A percentile compares a stretch with the other conserved stretches of the same genome.
Conservation (phyloP, 1,139 yeast genomes). For the Chernovozyma aurita region DNA sequence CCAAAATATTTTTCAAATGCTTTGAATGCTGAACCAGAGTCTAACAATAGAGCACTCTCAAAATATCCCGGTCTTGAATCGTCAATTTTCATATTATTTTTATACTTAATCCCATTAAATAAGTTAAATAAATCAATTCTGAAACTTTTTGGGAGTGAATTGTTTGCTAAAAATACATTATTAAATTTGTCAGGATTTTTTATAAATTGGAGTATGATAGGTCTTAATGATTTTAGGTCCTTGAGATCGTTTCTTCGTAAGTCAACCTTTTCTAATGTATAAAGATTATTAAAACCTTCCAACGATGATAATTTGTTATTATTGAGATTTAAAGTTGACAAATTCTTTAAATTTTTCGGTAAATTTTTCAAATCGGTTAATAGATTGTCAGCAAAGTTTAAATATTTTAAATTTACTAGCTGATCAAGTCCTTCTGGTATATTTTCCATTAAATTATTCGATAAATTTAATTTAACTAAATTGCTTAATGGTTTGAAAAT, state of each 20-base stretch:
- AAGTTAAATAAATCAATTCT: conserved; percentile 52
- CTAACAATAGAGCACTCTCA: conserved; percentile 52
- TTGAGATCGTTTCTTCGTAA: conserved; percentile 48
- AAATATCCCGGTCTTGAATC: conserved; percentile 64
- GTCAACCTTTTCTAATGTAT: conserved; percentile 50
- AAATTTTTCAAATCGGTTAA: conserved; percentile 36
- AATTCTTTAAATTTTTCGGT: conserved; percentile 36
- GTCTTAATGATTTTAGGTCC: conserved; percentile 26
- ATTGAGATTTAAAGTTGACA: conserved; percentile 51
- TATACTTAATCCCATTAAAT: conserved; percentile 48
- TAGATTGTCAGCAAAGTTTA: conserved; percentile 55
- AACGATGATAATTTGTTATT: conserved; percentile 46
- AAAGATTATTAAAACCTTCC: conserved; percentile 46
- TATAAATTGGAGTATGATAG: conserved; percentile 34
- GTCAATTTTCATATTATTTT: conserved; percentile 48
- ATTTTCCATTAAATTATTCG: conserved; percentile 46
- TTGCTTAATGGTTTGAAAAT: conserved; percentile 47
- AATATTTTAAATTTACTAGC: conserved; percentile 44
- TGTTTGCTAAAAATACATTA: conserved; percentile 38
- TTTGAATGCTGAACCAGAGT: conserved; percentile 43
- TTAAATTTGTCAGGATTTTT: conserved; percentile 25
- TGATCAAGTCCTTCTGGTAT: conserved; percentile 53
- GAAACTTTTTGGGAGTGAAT: conserved; percentile 45
- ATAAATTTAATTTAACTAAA: conserved; percentile 54
- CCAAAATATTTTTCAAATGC: conserved; percentile 41